Evolutionary conservation across 2,329 filamentous ascomycete genomes (phyloP), one percentile per base, ranked within the genome.

Genomic region (Lachnellula subtilissima): DNA sequence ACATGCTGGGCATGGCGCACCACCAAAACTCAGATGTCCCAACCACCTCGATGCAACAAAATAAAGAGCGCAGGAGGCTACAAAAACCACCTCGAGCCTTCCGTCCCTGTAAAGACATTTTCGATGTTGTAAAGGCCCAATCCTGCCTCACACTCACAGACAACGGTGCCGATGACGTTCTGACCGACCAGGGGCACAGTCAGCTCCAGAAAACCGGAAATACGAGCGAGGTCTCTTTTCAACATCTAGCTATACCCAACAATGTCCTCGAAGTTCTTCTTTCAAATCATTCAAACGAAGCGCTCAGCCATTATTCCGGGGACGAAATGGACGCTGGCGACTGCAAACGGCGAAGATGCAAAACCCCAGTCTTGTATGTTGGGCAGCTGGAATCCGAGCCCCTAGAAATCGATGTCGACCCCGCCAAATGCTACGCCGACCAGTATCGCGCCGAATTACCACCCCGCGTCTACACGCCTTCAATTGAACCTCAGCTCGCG

Each of bases 311-410:
- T 14, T 61, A 61, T 53, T 57, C 54, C 15, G 57, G 36, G 39
- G 19, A n/a, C 17, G 40, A 37, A 9, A 58, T 52, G 54, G 48
- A 56, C n/a, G 28, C n/a, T 28, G 51, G 39, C 28, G 14, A 45
- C 28, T 39, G 47, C 25, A 54, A 36, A 54, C 56, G 57, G 37
- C 58, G 55, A 15, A 53, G 60, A 53, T 57, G 61, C 17, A 69
- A 69, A 52, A 68, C 67, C 15, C 67, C 67, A 11, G 63, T 67
- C 9, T 62, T 61, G n/a, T 56, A 53, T 6, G 55, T 69, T 40
- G 67, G 67, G 4, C 67, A 69, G 52, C 56, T 67, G 4, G 67
- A 69, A 58, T 37, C 49, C 22, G 56, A 46, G 36, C 55, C 57
- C 15, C 22, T 50, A 37, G 50, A 48, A 23, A 37, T 49, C 52